Conservation (phyloP, 2,329 filamentous ascomycete species). For the Calonectria fujianensis region DNA sequence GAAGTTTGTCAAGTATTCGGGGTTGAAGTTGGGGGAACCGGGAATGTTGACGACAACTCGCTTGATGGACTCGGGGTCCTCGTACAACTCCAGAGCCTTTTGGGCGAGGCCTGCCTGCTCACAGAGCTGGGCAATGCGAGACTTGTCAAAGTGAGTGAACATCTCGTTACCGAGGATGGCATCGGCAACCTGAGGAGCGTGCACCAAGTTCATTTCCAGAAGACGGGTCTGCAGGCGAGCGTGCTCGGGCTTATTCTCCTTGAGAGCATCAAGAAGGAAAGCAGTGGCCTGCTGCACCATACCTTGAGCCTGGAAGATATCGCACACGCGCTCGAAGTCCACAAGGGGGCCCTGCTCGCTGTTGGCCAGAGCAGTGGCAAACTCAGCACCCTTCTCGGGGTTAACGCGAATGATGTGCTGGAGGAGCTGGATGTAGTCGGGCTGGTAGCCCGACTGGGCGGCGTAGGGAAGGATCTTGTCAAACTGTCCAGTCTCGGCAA, state of each 20-base stretch:
- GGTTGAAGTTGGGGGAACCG: conserved; percentile 87
- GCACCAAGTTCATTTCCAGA: conserved; percentile 97
- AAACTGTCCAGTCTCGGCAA: conserved; percentile 96
- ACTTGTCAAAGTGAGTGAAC: conserved; percentile 97
- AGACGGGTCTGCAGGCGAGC: conserved; percentile 94
- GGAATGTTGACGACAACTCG: conserved; percentile 90
- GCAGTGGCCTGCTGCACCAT: conserved; percentile 98
- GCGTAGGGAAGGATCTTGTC: conserved; percentile 97
- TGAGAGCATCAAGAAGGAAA: conserved; percentile 96
- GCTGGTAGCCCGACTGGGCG: conserved; percentile 88
- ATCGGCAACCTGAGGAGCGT: conserved; percentile 97
- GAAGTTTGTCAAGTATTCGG: conserved; percentile 93
- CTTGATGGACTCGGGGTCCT: conserved; percentile 93
- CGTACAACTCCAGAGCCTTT: conserved; percentile 94
- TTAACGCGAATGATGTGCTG: conserved; percentile 95
- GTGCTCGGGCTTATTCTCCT: conserved; percentile 96
- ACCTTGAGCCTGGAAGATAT: conserved; percentile 98
- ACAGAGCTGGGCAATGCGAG: conserved; percentile 90
- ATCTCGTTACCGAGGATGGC: conserved; percentile 98
- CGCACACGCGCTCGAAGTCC: conserved; percentile 94
- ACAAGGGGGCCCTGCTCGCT: conserved; percentile 91
- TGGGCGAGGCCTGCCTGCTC: conserved; percentile 93
- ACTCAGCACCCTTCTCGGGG: conserved; percentile 95
- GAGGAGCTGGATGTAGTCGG: conserved; percentile 94
- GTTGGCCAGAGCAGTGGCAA: conserved; percentile 93